Evolutionary conservation across 108 stramenopile genomes (phyloP).

Genomic region (Stephanodiscus triporus): DNA sequence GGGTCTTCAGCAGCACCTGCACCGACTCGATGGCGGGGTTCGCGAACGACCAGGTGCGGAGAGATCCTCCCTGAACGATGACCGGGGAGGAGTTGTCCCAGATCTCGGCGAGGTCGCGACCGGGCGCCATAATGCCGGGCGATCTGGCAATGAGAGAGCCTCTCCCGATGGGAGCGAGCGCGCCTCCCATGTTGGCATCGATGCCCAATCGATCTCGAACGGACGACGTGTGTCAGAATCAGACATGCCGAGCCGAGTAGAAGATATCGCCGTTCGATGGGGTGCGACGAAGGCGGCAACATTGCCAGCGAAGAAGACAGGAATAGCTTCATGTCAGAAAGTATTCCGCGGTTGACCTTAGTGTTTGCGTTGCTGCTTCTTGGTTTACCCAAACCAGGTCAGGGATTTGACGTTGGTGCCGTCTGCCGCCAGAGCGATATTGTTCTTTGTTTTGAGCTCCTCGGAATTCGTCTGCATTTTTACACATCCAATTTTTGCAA

Average conservation of each 20-base stretch:
- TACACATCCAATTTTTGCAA: no score
- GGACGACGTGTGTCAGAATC: constrained; percentile 26
- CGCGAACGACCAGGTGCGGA: constrained; percentile 75
- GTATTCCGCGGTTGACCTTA: no score
- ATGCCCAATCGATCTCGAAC: constrained; percentile 41
- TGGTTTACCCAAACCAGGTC: no score
- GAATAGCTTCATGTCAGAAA: no score
- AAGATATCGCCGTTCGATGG: constrained; percentile 9
- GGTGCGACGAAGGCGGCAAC: constrained; percentile 43
- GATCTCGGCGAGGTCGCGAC: constrained; percentile 47
- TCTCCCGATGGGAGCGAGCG: background rate
- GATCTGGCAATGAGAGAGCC: no score
- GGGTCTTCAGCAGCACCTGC: constrained; percentile 75
- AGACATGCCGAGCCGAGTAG: constrained; percentile 35
- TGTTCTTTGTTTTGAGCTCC: no score
- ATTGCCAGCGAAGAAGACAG: no score
- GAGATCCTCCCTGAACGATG: constrained; percentile 82
- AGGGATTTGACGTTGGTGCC: no score
- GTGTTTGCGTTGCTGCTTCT: no score
- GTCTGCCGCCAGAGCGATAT: no score
- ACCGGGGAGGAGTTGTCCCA: constrained; percentile 69
- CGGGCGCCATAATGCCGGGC: no score
- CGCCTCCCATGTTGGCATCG: constrained; percentile 23
- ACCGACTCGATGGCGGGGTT: constrained; percentile 62
- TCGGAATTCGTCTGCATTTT: no score